These are phyloP conservation scores for Sporothrix dimorphospora DNA, from an alignment of 2,329 filamentous ascomycete species.

Conservation along the genomic window DNA sequence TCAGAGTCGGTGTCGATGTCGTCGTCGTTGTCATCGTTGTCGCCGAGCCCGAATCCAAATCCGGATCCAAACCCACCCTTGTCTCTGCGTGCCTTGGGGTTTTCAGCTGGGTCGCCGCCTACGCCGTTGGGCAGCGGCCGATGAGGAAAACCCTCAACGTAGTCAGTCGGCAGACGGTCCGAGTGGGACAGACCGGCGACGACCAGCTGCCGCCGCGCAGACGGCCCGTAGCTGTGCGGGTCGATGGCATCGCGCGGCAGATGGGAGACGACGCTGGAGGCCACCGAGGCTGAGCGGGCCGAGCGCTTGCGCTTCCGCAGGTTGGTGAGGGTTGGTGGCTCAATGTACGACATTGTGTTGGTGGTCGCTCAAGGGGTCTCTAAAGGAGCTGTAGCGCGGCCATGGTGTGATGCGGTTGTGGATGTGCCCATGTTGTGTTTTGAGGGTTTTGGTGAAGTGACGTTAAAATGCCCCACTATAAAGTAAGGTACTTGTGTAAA, in stretches of 20 bases:
- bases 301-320: conserved; percentile 45
- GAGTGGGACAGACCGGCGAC: conserved; percentile 56
- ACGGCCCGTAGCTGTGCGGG: conserved; percentile 58
- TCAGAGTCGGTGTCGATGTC: conserved; percentile 18
- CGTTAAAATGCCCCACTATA: conserved; percentile 14
- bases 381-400: background rate
- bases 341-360: conserved; percentile 31
- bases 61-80: conserved; percentile 8
- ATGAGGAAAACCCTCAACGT: conserved; percentile 56
- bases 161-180: conserved; percentile 47
- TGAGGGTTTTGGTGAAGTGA: conserved; percentile 8
- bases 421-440: background rate
- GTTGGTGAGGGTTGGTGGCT: conserved; percentile 32
- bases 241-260: conserved; percentile 50
- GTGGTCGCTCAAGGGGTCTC: background rate
- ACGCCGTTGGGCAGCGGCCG: conserved; percentile 41
- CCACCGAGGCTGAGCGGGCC: conserved; percentile 21
- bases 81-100: conserved; percentile 26
- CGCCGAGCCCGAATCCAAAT: background rate
- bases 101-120: conserved; percentile 22
- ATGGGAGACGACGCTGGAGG: conserved; percentile 32
- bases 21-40: conserved; percentile 33
- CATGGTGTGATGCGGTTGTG: background rate
- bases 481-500: background rate
- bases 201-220: conserved; percentile 56